A percentile compares a stretch with the other conserved stretches of the same genome.
These are phyloP conservation scores for Sphaerosporella brunnea DNA, from an alignment of 495 filamentous ascomycete species.

Conservation along the genomic window DNA sequence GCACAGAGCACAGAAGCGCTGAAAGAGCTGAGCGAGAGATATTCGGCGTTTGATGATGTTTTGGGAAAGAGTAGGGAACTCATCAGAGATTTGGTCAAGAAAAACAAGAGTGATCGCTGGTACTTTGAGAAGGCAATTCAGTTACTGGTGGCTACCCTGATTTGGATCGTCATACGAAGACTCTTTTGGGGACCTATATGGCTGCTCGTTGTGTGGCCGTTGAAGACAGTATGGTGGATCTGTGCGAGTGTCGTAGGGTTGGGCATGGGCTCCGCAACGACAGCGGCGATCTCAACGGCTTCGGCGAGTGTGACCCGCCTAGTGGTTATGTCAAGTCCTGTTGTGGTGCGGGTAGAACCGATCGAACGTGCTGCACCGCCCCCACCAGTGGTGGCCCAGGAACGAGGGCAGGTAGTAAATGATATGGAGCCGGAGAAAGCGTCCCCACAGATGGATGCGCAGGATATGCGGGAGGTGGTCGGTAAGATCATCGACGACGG, in stretches of 20 bases:
- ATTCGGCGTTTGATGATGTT: constrained; percentile 58
- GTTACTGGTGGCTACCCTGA: constrained; percentile 53
- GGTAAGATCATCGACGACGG: not conserved
- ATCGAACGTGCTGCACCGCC: too few relatives aligned
- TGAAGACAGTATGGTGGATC: constrained; percentile 41
- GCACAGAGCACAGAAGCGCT: constrained; percentile 66
- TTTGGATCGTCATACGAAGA: constrained; percentile 71
- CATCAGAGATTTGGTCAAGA: constrained; percentile 58
- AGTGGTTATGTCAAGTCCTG: constrained; percentile 5
- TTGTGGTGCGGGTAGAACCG: constrained; percentile 31
- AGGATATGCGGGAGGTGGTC: not conserved
- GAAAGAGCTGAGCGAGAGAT: constrained; percentile 56
- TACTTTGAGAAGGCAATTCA: constrained; percentile 81
- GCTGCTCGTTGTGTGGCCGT: constrained; percentile 69
- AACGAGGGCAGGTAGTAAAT: constrained; percentile 18
- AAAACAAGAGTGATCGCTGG: constrained; percentile 91
- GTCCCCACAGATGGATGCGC: constrained; percentile 2
- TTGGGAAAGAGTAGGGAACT: constrained; percentile 55
- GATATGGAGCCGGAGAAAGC: not conserved
- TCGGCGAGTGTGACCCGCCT: constrained; percentile 33
- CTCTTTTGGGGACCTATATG: constrained; percentile 77
- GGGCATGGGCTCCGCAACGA: constrained; percentile 21
- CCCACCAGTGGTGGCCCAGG: not conserved
- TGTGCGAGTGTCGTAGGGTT: constrained; percentile 28
- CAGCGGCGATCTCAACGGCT: not conserved